Evolutionary conservation across 768 basidiomycete genomes (phyloP).

Genomic region (Podaxis sp.): DNA sequence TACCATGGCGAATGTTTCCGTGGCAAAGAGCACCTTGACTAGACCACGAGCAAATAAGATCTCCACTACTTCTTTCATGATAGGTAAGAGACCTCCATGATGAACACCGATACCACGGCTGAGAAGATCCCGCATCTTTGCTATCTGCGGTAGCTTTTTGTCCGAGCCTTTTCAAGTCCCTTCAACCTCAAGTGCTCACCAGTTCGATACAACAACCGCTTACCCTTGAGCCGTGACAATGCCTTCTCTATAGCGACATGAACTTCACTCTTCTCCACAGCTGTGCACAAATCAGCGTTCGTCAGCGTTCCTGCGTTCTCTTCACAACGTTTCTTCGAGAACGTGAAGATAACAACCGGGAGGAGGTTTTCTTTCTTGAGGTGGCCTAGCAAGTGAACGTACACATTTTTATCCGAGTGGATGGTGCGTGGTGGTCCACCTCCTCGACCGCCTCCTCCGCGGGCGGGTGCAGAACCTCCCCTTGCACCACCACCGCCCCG

Average conservation of each 20-base stretch:
- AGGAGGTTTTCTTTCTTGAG: slow-evolving; percentile 84
- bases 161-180: slow-evolving; percentile 65
- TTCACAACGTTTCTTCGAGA: slow-evolving; percentile 96
- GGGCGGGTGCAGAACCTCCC: slow-evolving; percentile 32
- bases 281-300: slow-evolving; percentile 83
- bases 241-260: slow-evolving; percentile 95
- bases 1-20: slow-evolving; percentile 99
- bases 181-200: slow-evolving; percentile 13
- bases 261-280: slow-evolving; percentile 95
- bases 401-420: slow-evolving; percentile 87
- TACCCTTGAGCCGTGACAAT: slow-evolving; percentile 87
- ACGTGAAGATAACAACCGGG: slow-evolving; percentile 95
- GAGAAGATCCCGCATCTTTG: slow-evolving; percentile 84
- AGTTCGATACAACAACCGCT: slow-evolving; percentile 10
- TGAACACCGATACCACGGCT: slow-evolving; percentile 95
- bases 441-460: slow-evolving; percentile 47
- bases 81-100: slow-evolving; percentile 93
- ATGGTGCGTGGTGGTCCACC: slow-evolving; percentile 49
- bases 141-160: slow-evolving; percentile 90
- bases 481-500: slow-evolving; percentile 33
- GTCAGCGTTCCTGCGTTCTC: slow-evolving; percentile 91
- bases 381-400: slow-evolving; percentile 87
- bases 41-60: slow-evolving; percentile 93
- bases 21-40: slow-evolving; percentile 96
- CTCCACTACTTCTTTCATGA: slow-evolving; percentile 98